These are phyloP conservation scores for Debaryomycetaceae sp. DNA, from an alignment of 1,139 yeast species.

Conservation along the genomic window DNA sequence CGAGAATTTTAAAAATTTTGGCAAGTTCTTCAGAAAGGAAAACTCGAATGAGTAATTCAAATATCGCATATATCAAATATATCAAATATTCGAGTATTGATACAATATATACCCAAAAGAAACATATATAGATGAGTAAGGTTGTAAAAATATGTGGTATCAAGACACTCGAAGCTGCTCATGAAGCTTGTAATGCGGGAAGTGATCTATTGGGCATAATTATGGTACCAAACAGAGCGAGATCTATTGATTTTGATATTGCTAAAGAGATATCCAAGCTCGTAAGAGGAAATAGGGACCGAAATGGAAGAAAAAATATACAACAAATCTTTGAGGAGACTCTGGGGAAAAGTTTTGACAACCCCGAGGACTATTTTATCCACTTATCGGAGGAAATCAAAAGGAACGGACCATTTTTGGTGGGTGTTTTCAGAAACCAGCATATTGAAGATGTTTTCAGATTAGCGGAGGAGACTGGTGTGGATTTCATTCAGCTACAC, in stretches of 20 bases:
- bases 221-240: conserved; percentile 72
- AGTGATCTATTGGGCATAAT: conserved; percentile 83
- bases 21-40: conserved; percentile 56
- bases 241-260: conserved; percentile 57
- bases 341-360: conserved; percentile 11
- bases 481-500: conserved; percentile 86
- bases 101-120: background rate
- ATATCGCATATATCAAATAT: background rate
- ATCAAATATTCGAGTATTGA: no score
- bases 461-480: conserved; percentile 42
- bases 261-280: conserved; percentile 54
- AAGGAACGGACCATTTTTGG: conserved; percentile 65
- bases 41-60: conserved; percentile 6
- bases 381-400: conserved; percentile 25
- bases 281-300: conserved; percentile 20
- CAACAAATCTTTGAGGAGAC: conserved; percentile 17
- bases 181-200: conserved; percentile 61
- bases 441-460: conserved; percentile 54
- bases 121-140: conserved; percentile 9
- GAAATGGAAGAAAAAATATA: conserved; percentile 16
- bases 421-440: conserved; percentile 92
- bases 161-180: conserved; percentile 64
- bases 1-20: conserved; percentile 55
- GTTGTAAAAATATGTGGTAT: conserved; percentile 82
- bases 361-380: conserved; percentile 32